Evolutionary conservation across 1,284 basidiomycete genomes (phyloP).

Genomic region (Trametes sp.): DNA sequence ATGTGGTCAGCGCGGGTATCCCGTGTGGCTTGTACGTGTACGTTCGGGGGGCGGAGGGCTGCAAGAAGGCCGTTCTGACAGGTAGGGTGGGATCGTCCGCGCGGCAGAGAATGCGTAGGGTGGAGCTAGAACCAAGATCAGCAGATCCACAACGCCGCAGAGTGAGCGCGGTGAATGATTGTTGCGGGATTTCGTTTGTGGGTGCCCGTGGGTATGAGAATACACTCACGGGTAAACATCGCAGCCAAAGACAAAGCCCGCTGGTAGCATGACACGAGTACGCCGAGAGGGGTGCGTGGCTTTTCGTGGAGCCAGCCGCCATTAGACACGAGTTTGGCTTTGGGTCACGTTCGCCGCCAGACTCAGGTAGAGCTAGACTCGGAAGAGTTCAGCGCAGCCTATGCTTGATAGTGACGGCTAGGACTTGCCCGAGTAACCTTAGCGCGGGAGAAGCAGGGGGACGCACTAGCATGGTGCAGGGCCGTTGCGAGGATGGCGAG

Average conservation of each 20-base stretch:
- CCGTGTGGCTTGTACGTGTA: background rate
- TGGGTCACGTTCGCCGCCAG: no score
- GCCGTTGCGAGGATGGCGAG: constrained; percentile 8
- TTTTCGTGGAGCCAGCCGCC: background rate
- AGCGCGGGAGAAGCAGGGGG: constrained; percentile 3
- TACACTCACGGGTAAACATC: background rate
- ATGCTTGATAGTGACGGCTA: background rate
- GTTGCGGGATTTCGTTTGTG: background rate
- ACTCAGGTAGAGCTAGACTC: no score
- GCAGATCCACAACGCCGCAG: background rate
- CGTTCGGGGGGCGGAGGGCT: background rate
- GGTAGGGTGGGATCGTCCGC: no score
- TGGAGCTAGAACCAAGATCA: background rate
- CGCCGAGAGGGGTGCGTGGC: no score
- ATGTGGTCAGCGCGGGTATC: background rate
- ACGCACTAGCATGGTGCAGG: no score
- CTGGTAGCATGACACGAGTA: no score
- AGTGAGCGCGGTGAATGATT: background rate
- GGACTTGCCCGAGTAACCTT: no score
- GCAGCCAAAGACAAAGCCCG: background rate
- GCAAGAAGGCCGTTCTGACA: no score
- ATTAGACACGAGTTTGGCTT: no score
- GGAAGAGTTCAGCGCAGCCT: background rate
- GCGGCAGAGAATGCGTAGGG: no score
- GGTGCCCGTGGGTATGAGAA: background rate